phyloP scores from a whole-genome alignment of 2,329 filamentous ascomycete genomes.

The Tympanopsis confertula region DNA sequence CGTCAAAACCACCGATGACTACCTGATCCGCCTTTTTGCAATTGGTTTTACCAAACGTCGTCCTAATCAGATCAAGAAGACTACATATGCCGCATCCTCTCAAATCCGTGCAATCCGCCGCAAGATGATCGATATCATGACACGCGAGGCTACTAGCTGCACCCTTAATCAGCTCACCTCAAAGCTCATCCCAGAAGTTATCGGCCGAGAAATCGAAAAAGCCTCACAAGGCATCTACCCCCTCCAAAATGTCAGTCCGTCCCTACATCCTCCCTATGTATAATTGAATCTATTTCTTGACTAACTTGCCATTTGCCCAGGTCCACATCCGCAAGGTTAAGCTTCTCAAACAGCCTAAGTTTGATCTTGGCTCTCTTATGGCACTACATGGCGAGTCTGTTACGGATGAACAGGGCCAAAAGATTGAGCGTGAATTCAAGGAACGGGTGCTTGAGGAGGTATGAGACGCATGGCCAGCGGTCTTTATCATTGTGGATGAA shows the following conservation, averaged over 20 bases:
- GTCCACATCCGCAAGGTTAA: slow-evolving; percentile 99
- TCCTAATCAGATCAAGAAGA: slow-evolving; percentile 99
- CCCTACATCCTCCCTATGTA: too few relatives aligned
- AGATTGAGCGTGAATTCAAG: slow-evolving; percentile 99
- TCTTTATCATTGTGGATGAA: too few relatives aligned
- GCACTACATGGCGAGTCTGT: slow-evolving; percentile 94
- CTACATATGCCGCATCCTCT: slow-evolving; percentile 91
- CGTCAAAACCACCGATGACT: slow-evolving; percentile 99
- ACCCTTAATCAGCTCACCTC: slow-evolving; percentile 91
- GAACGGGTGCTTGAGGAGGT: slow-evolving; percentile 89
- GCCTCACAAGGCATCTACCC: slow-evolving; percentile 98
- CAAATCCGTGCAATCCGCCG: slow-evolving; percentile 97
- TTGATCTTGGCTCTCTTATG: slow-evolving; percentile 92
- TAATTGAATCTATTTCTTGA: too few relatives aligned
- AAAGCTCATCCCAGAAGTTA: slow-evolving; percentile 98
- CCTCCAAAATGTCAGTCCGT: slow-evolving; percentile 77
- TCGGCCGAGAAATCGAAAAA: slow-evolving; percentile 99
- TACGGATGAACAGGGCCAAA: slow-evolving; percentile 92
- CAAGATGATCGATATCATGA: slow-evolving; percentile 99
- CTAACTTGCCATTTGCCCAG: too few relatives aligned
- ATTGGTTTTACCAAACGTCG: slow-evolving; percentile 99
- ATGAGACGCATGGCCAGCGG: too few relatives aligned
- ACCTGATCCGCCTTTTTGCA: slow-evolving; percentile 96
- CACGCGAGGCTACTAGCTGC: slow-evolving; percentile 87
- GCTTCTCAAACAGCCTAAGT: slow-evolving; percentile 96